Percentiles rank a stretch among this genome's conserved stretches.
phyloP scores from a whole-genome alignment of 2,329 filamentous ascomycete species.

The Colletotrichum lupini region DNA sequence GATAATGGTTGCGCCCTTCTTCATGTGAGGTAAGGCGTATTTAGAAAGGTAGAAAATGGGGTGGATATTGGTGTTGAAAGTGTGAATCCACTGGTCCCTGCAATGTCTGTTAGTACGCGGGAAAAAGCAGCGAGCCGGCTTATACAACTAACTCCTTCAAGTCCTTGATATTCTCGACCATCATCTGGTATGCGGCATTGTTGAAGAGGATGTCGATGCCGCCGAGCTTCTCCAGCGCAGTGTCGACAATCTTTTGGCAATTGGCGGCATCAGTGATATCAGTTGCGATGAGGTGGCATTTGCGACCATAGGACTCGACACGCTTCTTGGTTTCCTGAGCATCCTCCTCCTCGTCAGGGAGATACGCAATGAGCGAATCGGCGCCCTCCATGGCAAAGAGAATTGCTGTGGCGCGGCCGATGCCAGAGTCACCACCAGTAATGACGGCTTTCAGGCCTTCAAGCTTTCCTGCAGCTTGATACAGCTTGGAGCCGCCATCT shows the following conservation, averaged over 20 bases:
- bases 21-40: constrained; percentile 80
- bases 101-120: neutral
- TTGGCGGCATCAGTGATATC: constrained; percentile 75
- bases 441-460: constrained; percentile 81
- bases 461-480: constrained; percentile 81
- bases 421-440: constrained; percentile 84
- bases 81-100: constrained; percentile 79
- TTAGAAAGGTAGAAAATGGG: constrained; percentile 85
- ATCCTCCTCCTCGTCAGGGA: constrained; percentile 80
- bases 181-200: constrained; percentile 77
- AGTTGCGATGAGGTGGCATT: constrained; percentile 71
- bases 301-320: constrained; percentile 74
- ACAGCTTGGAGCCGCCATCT: constrained; percentile 75
- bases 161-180: constrained; percentile 77
- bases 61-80: constrained; percentile 87
- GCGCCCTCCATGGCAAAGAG: constrained; percentile 86
- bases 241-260: constrained; percentile 76
- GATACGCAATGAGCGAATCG: constrained; percentile 77
- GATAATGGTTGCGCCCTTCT: constrained; percentile 80
- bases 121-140: constrained; percentile 14
- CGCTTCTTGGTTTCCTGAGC: constrained; percentile 78
- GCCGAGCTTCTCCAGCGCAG: constrained; percentile 73
- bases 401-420: constrained; percentile 80
- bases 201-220: constrained; percentile 80
- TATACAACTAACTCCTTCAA: constrained; percentile 68